Evolutionary conservation across 2,329 filamentous ascomycete species (phyloP), one percentile per base, ranked within the genome.

Genomic region (Ceratocystis papillata): DNA sequence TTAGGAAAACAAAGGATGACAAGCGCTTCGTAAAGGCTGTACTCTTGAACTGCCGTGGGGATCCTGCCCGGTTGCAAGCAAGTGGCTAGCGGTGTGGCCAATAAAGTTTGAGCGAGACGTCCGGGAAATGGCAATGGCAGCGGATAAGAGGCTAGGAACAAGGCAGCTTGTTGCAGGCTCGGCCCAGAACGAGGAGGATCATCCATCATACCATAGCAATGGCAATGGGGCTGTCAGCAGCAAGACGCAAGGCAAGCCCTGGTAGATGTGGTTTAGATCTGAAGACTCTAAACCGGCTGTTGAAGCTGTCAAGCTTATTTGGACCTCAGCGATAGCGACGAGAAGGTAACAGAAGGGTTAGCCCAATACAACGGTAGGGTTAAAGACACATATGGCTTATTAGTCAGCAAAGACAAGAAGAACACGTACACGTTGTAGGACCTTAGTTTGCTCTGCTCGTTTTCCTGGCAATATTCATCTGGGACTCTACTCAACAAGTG

Each of bases 281-380:
- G 15, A 59, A 37, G 12, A n/a, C 6, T 37, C n/a, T 12, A 37
- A 59, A 33, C 28, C 48, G 10, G 22, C 22, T 53, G 5, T 10
- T 53, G n/a, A 59, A 30, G 15, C 28, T 37, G 15, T 28, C 44
- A 62, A 65, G 55, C 12, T 65, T 65, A 62, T 61, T 60, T 53
- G 3, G 55, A 65, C 55, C 53, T 48, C 44, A 22, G n/a, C 20
- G 10, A 17, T 28, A 5, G 22, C 2, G 20, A 53, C 8, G 7
- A 28, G 20, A 41, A 17, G n/a, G 12, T 41, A 33, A 33, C 30
- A n/a, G 1, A 30, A 53, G n/a, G 37, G 37, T 41, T 28, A 37
- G 4, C 1, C 5, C 1, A 6, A n/a, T 12, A 15, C 2, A 7
- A 0, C 3, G 5, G 37, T 53, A 48, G 45, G 62, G 28, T 63